Evolutionary conservation across 768 basidiomycete species (phyloP), one percentile per base, ranked within the genome.

Genomic region (Dacryopinax primogenitus): DNA sequence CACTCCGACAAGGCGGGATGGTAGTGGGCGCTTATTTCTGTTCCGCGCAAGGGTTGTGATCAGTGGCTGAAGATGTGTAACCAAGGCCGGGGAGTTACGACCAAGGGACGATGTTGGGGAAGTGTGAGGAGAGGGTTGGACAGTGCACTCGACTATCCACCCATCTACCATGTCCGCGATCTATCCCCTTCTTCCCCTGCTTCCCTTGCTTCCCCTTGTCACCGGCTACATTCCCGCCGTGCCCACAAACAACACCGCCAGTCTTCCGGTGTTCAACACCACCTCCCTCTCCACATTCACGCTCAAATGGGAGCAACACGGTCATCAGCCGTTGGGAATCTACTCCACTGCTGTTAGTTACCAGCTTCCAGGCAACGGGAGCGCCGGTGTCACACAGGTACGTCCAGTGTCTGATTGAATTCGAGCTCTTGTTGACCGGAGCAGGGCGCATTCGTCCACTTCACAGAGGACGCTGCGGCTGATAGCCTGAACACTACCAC

Each of bases 361-460:
- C 69, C 84, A 85, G 73, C 76, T 86, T 1, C 82, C 78, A 0
- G 82, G 82, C 39, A 73, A 77, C 65, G 75, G 73, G 28, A 81
- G 80, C 67, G 72, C 68, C 21, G 84, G 83, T 7, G 74, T 83
- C 30, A 83, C 77, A 73, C 80, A 83, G 77, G 88, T 86, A 69
- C 66, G 79, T 64, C 39, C 36, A 21, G 36, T 39, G 28, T 62
- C n/a, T 41, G 21, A 61, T 16, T 9, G 37, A n/a, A n/a, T n/a
- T 21, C 66, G 28, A 64, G n/a, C 66, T 28, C 66, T 44, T 28
- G 45, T 36, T 26, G 21, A 18, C 67, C 65, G 18, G 23, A 28
- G 18, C 68, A 90, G 86, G 93, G 92, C 21, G 87, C 85, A 15
- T 74, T 96, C 37, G 84, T 94, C 33, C 90, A 90, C 72, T 94